Conservation (phyloP, 2,329 filamentous ascomycete genomes). For the Gaeumannomyces sp. region DNA sequence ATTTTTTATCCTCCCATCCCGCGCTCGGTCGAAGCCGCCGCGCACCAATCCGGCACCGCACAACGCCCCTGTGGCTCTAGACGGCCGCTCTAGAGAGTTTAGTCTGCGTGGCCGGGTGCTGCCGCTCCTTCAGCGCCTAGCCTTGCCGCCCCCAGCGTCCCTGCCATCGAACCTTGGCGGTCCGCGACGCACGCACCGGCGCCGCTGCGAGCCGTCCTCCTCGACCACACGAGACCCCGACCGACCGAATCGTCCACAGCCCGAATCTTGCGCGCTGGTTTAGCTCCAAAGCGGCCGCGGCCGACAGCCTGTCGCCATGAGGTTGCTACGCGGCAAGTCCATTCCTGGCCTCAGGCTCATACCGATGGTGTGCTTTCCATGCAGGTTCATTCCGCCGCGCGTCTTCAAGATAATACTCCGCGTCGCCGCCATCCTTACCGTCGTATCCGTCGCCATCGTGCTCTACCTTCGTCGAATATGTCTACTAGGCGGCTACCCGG, state of each 20-base stretch:
- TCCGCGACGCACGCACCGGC: not conserved
- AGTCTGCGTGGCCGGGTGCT: not conserved
- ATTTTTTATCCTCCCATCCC: not conserved
- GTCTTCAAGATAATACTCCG: slow-evolving; percentile 4
- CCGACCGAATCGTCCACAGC: not conserved
- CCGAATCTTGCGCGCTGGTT: not conserved
- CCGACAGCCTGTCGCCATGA: not conserved
- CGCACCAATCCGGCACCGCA: not conserved
- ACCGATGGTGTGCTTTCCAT: not conserved
- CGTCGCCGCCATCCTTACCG: not conserved
- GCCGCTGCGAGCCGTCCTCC: not conserved
- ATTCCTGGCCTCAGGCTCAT: not conserved
- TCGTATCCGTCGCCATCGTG: not conserved
- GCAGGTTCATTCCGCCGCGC: not conserved
- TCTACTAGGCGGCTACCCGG: slow-evolving; percentile 9
- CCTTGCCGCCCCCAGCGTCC: no score
- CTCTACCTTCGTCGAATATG: slow-evolving; percentile 8
- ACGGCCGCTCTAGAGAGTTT: not conserved
- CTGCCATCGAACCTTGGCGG: not conserved
- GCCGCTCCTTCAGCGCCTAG: not conserved
- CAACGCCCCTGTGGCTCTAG: not conserved
- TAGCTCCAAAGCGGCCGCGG: not conserved
- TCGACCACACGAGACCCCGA: not conserved
- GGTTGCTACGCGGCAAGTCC: not conserved
- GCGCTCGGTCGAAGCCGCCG: not conserved